phyloP scores from a whole-genome alignment of 192 early-diverging fungal genomes.

The Mortierella antarctica region DNA sequence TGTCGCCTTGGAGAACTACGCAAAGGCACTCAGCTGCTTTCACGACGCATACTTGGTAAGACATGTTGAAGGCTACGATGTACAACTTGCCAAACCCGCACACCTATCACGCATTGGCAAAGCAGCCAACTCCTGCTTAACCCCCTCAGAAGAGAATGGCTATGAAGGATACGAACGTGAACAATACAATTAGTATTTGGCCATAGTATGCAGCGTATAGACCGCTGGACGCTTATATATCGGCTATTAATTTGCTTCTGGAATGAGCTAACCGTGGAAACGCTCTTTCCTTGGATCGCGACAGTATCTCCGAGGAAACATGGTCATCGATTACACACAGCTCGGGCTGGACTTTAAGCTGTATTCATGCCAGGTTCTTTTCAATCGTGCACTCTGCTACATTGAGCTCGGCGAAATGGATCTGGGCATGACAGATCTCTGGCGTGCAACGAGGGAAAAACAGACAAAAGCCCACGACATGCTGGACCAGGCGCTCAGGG shows the following conservation, averaged over 20 bases:
- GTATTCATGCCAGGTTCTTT: slow-evolving; percentile 90
- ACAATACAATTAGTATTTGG: no score
- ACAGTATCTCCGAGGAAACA: slow-evolving; percentile 81
- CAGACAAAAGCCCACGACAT: slow-evolving; percentile 78
- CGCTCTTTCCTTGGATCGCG: no score
- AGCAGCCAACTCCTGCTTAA: no score
- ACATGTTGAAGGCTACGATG: no score
- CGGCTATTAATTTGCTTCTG: no score
- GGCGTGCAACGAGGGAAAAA: slow-evolving; percentile 67
- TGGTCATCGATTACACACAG: slow-evolving; percentile 95
- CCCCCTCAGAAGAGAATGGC: background rate
- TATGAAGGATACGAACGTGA: background rate
- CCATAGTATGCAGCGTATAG: no score
- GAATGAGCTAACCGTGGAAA: no score
- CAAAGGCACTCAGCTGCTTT: slow-evolving; percentile 82
- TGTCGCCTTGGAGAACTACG: slow-evolving; percentile 77
- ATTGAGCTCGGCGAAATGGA: slow-evolving; percentile 80
- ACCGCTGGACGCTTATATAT: no score
- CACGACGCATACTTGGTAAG: slow-evolving; percentile 80
- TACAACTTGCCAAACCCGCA: background rate
- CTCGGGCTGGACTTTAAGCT: slow-evolving; percentile 92
- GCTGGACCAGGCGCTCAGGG: slow-evolving; percentile 72
- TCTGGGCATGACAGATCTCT: slow-evolving; percentile 78
- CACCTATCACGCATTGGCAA: no score
- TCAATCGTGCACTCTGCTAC: slow-evolving; percentile 92